Conservation (phyloP, 805 yeast species). For the Yamadazyma olivae region DNA sequence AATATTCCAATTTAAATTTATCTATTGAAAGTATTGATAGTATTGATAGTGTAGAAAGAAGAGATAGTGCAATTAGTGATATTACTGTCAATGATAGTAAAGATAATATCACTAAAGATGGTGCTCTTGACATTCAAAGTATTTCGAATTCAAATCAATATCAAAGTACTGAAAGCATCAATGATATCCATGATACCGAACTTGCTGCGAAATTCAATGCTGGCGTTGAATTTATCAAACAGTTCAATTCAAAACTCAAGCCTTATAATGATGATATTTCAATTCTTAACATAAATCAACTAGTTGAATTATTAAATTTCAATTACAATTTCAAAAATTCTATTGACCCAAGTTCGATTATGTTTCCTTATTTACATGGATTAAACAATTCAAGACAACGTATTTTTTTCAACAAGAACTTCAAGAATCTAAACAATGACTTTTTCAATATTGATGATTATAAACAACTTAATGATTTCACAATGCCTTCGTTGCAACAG, state of each 20-base stretch:
- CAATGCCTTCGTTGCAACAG: slow-evolving; percentile 9
- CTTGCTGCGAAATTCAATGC: slow-evolving; percentile 2
- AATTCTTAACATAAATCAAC: slow-evolving; percentile 10
- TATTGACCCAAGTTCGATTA: slow-evolving; percentile 7
- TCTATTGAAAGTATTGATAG: slow-evolving; percentile 13
- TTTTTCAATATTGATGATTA: slow-evolving; percentile 6
- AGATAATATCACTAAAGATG: not conserved
- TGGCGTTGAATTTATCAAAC: slow-evolving; percentile 6
- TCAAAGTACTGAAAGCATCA: not conserved
- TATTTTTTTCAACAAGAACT: slow-evolving; percentile 22
- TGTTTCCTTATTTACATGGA: slow-evolving; percentile 38
- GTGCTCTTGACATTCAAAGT: not conserved
- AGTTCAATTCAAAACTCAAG: slow-evolving; percentile 2
- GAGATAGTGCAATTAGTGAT: slow-evolving; percentile 13
- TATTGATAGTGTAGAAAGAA: slow-evolving; percentile 12
- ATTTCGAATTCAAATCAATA: not conserved
- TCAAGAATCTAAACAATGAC: slow-evolving; percentile 9
- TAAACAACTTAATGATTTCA: slow-evolving; percentile 4
- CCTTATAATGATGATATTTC: slow-evolving; percentile 7
- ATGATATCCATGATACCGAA: not conserved
- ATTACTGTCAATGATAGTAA: slow-evolving; percentile 11
- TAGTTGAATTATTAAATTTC: slow-evolving; percentile 16
- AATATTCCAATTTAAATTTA: slow-evolving; percentile 12
- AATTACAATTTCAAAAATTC: slow-evolving; percentile 13
- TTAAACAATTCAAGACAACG: slow-evolving; percentile 23